phyloP scores from a whole-genome alignment of 352 stramenopile species.

The Phytophthora pinifolia region DNA sequence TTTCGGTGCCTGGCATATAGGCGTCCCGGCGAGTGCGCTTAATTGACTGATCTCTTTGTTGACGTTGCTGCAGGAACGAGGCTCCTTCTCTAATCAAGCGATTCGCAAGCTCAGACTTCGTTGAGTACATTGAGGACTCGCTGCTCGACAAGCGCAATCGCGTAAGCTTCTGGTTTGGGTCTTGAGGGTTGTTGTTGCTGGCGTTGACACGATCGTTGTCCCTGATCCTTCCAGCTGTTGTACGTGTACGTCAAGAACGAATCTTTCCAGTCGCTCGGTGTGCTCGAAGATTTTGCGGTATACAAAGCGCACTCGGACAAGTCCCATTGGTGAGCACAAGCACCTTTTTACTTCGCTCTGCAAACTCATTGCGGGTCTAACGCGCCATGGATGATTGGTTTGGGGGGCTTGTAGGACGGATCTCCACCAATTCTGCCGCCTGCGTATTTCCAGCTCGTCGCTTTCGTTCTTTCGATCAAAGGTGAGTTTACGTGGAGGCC shows the following conservation, averaged over 20 bases:
- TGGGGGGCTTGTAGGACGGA: conserved; percentile 43
- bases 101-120: conserved; percentile 67
- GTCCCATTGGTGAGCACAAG: conserved; percentile 39
- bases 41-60: not conserved
- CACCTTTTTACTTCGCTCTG: not conserved
- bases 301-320: conserved; percentile 46
- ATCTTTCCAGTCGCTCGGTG: conserved; percentile 67
- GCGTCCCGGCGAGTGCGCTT: not conserved
- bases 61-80: conserved; percentile 48
- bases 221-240: conserved; percentile 43
- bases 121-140: conserved; percentile 80
- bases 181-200: not conserved
- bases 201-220: not conserved
- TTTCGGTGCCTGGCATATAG: conserved; percentile 39
- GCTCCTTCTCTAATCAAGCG: conserved; percentile 77
- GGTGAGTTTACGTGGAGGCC: conserved; percentile 21
- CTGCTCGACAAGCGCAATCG: conserved; percentile 72
- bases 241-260: conserved; percentile 81
- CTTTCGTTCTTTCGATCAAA: conserved; percentile 76
- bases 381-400: not conserved
- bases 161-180: conserved; percentile 32
- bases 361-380: not conserved
- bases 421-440: conserved; percentile 63
- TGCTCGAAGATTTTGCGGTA: conserved; percentile 72
- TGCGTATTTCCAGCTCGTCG: conserved; percentile 73